Percentiles rank a stretch among this genome's conserved stretches.
phyloP scores from a whole-genome alignment of 495 filamentous ascomycete species.

The Amorphotheca resinae region DNA sequence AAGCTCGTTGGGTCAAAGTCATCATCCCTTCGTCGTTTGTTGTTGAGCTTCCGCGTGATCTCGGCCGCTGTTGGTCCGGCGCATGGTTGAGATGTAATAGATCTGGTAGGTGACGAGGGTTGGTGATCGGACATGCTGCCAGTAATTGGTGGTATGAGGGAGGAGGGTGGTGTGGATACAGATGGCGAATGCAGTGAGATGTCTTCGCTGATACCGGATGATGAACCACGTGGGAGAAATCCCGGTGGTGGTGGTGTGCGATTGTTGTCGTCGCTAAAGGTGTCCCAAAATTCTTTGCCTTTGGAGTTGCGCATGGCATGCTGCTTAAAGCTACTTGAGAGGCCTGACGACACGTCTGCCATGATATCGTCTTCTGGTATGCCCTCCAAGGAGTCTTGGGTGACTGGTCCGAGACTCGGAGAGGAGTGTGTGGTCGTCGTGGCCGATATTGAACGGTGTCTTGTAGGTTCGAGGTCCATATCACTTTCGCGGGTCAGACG shows the following conservation, averaged over 20 bases:
- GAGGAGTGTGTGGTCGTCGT: constrained; percentile 42
- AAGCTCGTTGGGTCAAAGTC: constrained; percentile 82
- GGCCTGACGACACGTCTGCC: constrained; percentile 33
- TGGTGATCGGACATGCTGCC: constrained; percentile 17
- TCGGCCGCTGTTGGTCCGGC: constrained; percentile 44
- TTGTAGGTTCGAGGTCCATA: constrained; percentile 31
- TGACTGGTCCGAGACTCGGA: constrained; percentile 27
- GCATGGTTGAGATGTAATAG: constrained; percentile 25
- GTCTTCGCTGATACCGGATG: constrained; percentile 41
- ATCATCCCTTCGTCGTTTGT: constrained; percentile 78
- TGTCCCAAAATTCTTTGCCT: constrained; percentile 70
- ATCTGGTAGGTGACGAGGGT: constrained; percentile 32
- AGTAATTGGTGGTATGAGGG: constrained; percentile 1
- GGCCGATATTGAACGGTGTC: constrained; percentile 21
- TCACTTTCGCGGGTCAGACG: constrained; percentile 77
- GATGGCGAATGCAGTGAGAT: constrained; percentile 59
- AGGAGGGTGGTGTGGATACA: constrained; percentile 10
- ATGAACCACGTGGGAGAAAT: constrained; percentile 15
- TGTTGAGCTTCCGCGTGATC: constrained; percentile 50
- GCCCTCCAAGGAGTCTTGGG: constrained; percentile 39
- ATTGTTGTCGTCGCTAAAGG: constrained; percentile 42
- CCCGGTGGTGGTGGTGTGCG: constrained; percentile 44
- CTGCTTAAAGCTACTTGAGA: constrained; percentile 56
- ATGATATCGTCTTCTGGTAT: constrained; percentile 50
- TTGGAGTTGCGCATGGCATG: constrained; percentile 59